Evolutionary conservation across 208 protist genomes (phyloP).

Genomic region (Wallacemonas sp.): DNA sequence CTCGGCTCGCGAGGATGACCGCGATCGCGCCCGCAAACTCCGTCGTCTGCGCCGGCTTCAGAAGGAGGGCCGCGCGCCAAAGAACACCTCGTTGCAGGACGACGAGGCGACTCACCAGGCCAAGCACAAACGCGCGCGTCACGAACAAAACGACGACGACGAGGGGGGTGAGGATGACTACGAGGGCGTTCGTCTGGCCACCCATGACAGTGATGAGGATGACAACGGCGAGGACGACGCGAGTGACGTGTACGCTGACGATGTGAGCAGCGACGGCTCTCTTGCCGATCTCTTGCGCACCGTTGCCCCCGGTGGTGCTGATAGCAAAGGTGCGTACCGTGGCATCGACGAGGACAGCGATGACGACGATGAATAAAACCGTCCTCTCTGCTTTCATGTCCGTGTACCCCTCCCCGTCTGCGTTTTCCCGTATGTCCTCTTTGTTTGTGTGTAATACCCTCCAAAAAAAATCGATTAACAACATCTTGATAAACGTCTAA

Average conservation of each 20-base stretch:
- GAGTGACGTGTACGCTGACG: conserved; percentile 33
- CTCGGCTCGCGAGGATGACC: conserved; percentile 43
- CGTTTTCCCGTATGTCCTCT: too few species aligned
- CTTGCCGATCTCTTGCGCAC: conserved; percentile 31
- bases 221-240: conserved; percentile 20
- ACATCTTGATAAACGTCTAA: not conserved
- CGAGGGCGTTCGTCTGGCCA: conserved; percentile 7
- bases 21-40: conserved; percentile 71
- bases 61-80: conserved; percentile 58
- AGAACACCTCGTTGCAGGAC: conserved; percentile 63
- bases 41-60: conserved; percentile 79
- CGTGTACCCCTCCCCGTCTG: too few species aligned
- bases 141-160: conserved; percentile 31
- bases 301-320: conserved; percentile 22
- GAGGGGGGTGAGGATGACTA: conserved; percentile 7
- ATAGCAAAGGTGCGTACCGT: conserved; percentile 12
- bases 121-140: conserved; percentile 18
- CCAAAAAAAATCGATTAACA: not conserved
- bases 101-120: conserved; percentile 32
- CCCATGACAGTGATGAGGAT: conserved; percentile 1
- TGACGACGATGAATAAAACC: conserved; percentile 10
- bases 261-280: conserved; percentile 28
- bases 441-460: not conserved
- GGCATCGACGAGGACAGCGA: conserved; percentile 42
- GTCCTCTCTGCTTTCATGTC: too few species aligned